Evolutionary conservation across 2,329 filamentous ascomycete species (phyloP).

Genomic region (Nemania sp.): DNA sequence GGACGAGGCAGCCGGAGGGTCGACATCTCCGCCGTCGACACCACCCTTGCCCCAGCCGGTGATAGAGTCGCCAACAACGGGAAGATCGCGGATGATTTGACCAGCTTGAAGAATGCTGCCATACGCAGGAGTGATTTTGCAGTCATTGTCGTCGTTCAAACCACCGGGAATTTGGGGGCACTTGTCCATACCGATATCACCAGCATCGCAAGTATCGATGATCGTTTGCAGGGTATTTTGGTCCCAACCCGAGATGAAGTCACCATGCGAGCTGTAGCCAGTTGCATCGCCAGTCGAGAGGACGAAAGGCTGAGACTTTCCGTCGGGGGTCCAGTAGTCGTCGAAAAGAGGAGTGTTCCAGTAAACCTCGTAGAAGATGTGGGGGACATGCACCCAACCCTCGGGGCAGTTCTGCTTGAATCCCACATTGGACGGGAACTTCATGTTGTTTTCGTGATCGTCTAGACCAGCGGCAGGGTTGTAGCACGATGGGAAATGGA

Average conservation of each 20-base stretch:
- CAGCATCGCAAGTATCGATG: conserved; percentile 67
- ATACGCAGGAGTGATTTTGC: conserved; percentile 53
- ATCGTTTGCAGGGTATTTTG: conserved; percentile 65
- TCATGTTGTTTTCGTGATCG: conserved; percentile 67
- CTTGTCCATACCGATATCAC: conserved; percentile 61
- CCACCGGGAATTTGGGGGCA: conserved; percentile 62
- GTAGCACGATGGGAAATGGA: conserved; percentile 77
- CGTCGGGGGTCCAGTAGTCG: conserved; percentile 56
- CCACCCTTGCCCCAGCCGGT: conserved; percentile 54
- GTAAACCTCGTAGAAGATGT: conserved; percentile 63
- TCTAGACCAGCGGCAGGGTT: conserved; percentile 63
- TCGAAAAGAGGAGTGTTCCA: conserved; percentile 60
- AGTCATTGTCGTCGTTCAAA: conserved; percentile 52
- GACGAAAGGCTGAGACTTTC: conserved; percentile 65
- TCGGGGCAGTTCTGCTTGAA: conserved; percentile 58
- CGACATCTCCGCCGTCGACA: conserved; percentile 18
- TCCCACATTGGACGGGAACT: conserved; percentile 57
- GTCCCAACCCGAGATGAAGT: conserved; percentile 77
- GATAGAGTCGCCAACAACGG: conserved; percentile 57
- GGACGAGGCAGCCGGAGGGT: conserved; percentile 17
- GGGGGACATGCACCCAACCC: conserved; percentile 58
- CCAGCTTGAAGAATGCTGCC: conserved; percentile 50
- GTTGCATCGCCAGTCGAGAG: conserved; percentile 71
- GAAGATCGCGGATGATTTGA: conserved; percentile 48
- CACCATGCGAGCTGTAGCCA: conserved; percentile 70